These are phyloP conservation scores for Gossypium herbaceum DNA, from an alignment of 345 rosid species.

Conservation along the genomic window DNA sequence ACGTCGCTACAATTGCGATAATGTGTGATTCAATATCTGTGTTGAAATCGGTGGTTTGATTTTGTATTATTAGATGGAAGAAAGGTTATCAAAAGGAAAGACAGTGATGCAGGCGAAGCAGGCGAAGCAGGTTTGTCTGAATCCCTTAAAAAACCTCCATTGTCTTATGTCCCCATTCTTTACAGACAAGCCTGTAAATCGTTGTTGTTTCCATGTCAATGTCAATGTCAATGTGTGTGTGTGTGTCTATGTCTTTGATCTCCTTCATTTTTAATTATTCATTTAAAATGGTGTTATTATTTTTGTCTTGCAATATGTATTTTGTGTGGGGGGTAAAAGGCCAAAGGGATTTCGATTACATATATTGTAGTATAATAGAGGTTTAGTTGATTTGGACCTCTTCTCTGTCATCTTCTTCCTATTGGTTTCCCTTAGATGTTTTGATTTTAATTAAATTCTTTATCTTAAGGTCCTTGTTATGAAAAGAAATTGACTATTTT, in stretches of 20 bases:
- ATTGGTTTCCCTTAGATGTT: background rate
- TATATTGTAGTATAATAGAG: background rate
- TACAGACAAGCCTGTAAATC: background rate
- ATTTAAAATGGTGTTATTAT: background rate
- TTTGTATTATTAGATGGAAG: conserved; percentile 39
- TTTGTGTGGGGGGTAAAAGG: too few relatives aligned
- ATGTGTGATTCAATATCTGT: conserved; percentile 16
- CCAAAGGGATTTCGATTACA: background rate
- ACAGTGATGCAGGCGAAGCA: conserved; percentile 96
- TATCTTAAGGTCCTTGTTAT: background rate
- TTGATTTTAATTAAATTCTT: background rate
- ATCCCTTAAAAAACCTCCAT: background rate
- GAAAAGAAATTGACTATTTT: background rate
- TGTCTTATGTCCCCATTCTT: background rate
- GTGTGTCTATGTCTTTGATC: background rate
- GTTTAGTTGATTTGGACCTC: background rate
- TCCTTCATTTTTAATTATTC: background rate
- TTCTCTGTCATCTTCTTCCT: background rate
- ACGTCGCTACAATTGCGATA: too few relatives aligned
- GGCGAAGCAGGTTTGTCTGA: conserved; percentile 71
- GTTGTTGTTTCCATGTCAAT: background rate
- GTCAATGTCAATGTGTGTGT: too few relatives aligned
- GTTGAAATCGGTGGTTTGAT: conserved; percentile 43
- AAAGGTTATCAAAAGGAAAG: conserved; percentile 76
- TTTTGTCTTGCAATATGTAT: too few relatives aligned